Conservation (phyloP, 2,329 filamentous ascomycete species). For the Metarhizium album region DNA sequence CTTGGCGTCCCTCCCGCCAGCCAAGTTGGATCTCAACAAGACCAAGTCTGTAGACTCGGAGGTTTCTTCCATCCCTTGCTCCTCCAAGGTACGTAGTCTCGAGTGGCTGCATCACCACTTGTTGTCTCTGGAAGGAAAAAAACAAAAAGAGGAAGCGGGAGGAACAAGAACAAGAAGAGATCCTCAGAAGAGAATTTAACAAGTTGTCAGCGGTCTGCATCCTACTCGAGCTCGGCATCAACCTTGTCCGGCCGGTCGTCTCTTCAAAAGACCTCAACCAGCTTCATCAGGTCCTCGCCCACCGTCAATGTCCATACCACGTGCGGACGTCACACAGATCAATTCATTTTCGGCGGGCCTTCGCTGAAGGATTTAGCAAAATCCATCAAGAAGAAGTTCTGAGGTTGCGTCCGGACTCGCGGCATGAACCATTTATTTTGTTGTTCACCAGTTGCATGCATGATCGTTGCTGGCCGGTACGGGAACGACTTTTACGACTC, state of each 20-base stretch:
- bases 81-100: slow-evolving; percentile 13
- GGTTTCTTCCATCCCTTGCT: slow-evolving; percentile 9
- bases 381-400: slow-evolving; percentile 24
- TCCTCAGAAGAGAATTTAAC: slow-evolving; percentile 12
- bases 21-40: slow-evolving; percentile 12
- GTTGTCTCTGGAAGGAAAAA: background rate
- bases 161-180: background rate
- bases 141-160: background rate
- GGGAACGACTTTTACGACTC: slow-evolving; percentile 12
- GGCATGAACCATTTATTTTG: slow-evolving; percentile 6
- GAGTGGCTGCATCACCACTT: background rate
- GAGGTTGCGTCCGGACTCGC: background rate
- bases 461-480: slow-evolving; percentile 18
- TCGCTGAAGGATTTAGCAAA: slow-evolving; percentile 33
- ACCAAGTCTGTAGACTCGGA: slow-evolving; percentile 14
- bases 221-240: slow-evolving; percentile 20
- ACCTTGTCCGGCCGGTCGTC: slow-evolving; percentile 13
- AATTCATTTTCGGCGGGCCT: slow-evolving; percentile 40
- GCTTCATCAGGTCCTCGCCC: slow-evolving; percentile 25
- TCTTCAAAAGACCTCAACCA: slow-evolving; percentile 21
- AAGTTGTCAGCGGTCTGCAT: slow-evolving; percentile 16
- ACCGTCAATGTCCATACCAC: slow-evolving; percentile 42
- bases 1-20: slow-evolving; percentile 6
- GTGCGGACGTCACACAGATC: slow-evolving; percentile 43
- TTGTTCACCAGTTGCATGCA: slow-evolving; percentile 4